Base-by-base conservation (phyloP, 768 basidiomycete species). In the Filobasidium wieringae region DNA sequence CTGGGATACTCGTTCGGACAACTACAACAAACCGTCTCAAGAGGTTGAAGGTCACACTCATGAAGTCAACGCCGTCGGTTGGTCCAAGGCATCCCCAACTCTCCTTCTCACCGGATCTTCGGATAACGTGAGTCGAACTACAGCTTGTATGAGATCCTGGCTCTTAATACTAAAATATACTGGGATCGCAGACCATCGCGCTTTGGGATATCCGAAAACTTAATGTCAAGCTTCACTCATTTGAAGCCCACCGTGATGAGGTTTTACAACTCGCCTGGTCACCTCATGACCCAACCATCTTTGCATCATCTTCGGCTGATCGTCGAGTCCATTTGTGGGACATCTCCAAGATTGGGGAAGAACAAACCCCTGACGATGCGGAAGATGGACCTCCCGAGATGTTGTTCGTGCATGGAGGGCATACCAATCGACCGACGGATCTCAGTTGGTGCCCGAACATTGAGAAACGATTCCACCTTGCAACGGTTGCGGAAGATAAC, bases 371-470 rank as follows among this genome's bases (percentile, higher is more conserved):
- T 3, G 95, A 99, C 64, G 95, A 99, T 69, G 87, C 90, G 58
- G 95, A 99, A 72, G 95, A 99, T 67, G 95, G 95, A 0, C 91
- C 95, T 15, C 95, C 95, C 0, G 95, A 99, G 73, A 76, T 97
- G 58, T 75, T 97, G 63, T 99, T 99, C 73, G 81, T 96, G 47
- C 95, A 99, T 65, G 95, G 95, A 64, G 95, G 81, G 63, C 69
- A 65, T 58, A 72, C 64, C 55, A 59, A 88, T 29, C 82, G 88
- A 32, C 90, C 90, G 1, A 87, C 88, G 0, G 95, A 99, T 74
- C 84, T 97, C 72, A 86, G 85, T 68, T 97, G 95, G 95, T 89
- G 86, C n/a, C 86, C 88, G 2, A 66, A 62, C 56, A 67, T 68
- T 37, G 65, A 65, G 59, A 88, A 92, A 68, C 83, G 83, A 62